A percentile compares a stretch with the other conserved stretches of the same genome.
These are phyloP conservation scores for Neospermospora avenae DNA, from an alignment of 2,329 filamentous ascomycete genomes.

Conservation along the genomic window DNA sequence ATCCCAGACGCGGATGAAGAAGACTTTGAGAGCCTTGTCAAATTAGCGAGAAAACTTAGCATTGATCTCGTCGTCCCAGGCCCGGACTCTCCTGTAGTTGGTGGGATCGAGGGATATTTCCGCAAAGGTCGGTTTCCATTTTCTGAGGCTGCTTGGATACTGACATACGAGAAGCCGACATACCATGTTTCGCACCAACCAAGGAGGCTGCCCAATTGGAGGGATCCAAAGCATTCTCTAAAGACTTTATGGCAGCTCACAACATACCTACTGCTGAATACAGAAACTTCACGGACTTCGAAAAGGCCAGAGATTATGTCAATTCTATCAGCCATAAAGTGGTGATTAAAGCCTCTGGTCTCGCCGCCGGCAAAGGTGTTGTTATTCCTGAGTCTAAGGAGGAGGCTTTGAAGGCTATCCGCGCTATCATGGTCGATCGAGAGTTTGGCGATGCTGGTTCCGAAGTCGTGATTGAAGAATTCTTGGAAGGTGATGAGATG, in stretches of 20 bases:
- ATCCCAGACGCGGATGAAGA: constrained; percentile 58
- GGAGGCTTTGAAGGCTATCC: constrained; percentile 77
- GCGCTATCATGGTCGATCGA: constrained; percentile 84
- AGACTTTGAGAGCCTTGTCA: constrained; percentile 65
- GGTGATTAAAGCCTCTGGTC: constrained; percentile 92
- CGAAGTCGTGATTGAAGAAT: constrained; percentile 95
- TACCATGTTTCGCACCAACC: constrained; percentile 80
- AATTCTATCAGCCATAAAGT: constrained; percentile 61
- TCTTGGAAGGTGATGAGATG: constrained; percentile 84
- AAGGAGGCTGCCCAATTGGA: constrained; percentile 81
- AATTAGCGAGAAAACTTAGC: constrained; percentile 64
- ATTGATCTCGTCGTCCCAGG: constrained; percentile 83
- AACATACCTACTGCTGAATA: constrained; percentile 87
- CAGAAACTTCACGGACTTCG: constrained; percentile 76
- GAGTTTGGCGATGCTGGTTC: constrained; percentile 82
- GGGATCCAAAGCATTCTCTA: constrained; percentile 93
- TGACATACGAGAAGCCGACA: constrained; percentile 45
- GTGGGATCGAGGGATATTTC: constrained; percentile 81
- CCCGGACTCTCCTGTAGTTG: constrained; percentile 85
- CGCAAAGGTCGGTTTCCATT: constrained; percentile 44
- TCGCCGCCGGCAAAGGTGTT: constrained; percentile 94
- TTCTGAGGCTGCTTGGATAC: not conserved
- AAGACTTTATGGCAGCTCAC: constrained; percentile 91
- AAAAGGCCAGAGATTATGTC: constrained; percentile 67
- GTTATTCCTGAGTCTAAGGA: constrained; percentile 65